A percentile compares a stretch with the other conserved stretches of the same genome.
Conservation (phyloP, 768 basidiomycete genomes). For the Lentinula detonsa region DNA sequence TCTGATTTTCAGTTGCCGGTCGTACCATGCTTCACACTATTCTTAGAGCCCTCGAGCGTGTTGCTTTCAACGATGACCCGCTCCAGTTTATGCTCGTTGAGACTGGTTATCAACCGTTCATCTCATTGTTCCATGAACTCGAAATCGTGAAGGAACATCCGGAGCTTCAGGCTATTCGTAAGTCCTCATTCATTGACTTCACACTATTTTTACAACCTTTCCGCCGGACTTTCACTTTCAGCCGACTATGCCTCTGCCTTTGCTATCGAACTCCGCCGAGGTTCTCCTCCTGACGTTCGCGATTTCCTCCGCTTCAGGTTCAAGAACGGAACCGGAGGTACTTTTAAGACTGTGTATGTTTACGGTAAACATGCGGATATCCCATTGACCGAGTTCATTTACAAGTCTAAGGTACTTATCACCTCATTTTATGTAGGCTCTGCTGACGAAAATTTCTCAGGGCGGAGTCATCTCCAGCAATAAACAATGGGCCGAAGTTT, state of each 20-base stretch:
- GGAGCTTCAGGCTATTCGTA: constrained; percentile 59
- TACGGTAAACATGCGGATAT: constrained; percentile 74
- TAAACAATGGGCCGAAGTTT: constrained; percentile 46
- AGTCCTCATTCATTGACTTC: constrained; percentile 20
- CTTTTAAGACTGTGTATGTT: constrained; percentile 64
- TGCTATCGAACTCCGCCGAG: constrained; percentile 74
- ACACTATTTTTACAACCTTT: no score
- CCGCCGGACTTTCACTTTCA: constrained; percentile 16
- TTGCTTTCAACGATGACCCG: constrained; percentile 75
- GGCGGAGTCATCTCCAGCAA: constrained; percentile 50
- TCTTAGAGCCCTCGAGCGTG: constrained; percentile 64
- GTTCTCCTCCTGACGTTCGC: constrained; percentile 67
- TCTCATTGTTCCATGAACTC: constrained; percentile 79
- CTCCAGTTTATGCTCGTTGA: constrained; percentile 74
- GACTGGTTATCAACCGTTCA: constrained; percentile 87
- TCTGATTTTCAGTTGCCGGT: constrained; percentile 57
- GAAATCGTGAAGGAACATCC: constrained; percentile 54
- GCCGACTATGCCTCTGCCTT: constrained; percentile 72
- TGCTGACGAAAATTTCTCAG: constrained; percentile 17
- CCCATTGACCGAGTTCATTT: constrained; percentile 81
- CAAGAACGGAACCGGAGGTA: constrained; percentile 69
- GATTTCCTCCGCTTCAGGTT: constrained; percentile 83
- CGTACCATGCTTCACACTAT: constrained; percentile 73
- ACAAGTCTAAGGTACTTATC: constrained; percentile 61
- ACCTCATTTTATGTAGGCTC: not conserved